phyloP scores from a whole-genome alignment of 768 basidiomycete genomes.

The Hygrocybe coccinea region DNA sequence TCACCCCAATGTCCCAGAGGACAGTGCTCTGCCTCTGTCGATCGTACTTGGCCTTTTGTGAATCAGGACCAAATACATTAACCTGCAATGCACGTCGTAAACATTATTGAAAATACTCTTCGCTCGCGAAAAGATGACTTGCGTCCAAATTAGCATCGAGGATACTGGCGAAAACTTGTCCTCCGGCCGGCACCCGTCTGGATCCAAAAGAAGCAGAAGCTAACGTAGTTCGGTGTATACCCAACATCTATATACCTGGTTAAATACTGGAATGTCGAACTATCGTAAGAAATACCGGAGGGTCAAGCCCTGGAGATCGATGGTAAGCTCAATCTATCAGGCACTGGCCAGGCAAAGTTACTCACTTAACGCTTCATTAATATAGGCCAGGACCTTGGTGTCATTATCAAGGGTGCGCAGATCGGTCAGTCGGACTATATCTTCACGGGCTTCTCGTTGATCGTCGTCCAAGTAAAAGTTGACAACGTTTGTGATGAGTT shows the following conservation, averaged over 20 bases:
- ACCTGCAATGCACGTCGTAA: conserved; percentile 15
- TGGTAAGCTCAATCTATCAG: background rate
- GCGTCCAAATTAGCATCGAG: conserved; percentile 40
- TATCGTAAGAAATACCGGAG: conserved; percentile 25
- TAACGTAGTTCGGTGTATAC: conserved; percentile 37
- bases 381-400: conserved; percentile 37
- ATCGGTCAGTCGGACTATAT: conserved; percentile 36
- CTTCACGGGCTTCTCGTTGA: conserved; percentile 31
- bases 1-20: conserved; percentile 31
- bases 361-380: conserved; percentile 45
- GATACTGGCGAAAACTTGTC: conserved; percentile 35
- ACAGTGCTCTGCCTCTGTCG: conserved; percentile 21
- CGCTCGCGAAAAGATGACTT: conserved; percentile 12
- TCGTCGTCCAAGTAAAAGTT: conserved; percentile 52
- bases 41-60: conserved; percentile 18
- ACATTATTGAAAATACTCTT: background rate
- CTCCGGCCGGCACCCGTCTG: conserved; percentile 24
- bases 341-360: background rate
- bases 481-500: conserved; percentile 51
- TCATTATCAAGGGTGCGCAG: conserved; percentile 21
- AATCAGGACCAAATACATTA: conserved; percentile 20
- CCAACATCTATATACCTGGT: conserved; percentile 30
- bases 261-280: conserved; percentile 2
- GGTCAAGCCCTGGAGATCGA: conserved; percentile 25
- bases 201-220: conserved; percentile 25